A percentile compares a stretch with the other conserved stretches of the same genome.
Evolutionary conservation across 2,329 filamentous ascomycete genomes (phyloP).

Genomic region (Stachybotrys echinatus): DNA sequence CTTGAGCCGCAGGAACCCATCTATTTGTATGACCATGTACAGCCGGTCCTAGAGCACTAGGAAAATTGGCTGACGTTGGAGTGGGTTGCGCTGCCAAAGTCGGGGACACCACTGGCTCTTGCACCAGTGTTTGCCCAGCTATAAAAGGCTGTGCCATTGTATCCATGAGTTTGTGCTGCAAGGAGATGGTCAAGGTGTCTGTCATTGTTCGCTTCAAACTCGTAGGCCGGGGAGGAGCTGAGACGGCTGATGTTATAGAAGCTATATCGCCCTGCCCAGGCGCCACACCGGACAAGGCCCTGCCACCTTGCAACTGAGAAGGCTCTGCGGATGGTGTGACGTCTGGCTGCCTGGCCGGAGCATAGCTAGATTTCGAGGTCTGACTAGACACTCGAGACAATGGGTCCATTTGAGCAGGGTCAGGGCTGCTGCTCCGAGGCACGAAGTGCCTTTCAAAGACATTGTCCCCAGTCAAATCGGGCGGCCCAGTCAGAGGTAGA

Average conservation of each 20-base stretch:
- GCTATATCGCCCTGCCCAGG: not conserved
- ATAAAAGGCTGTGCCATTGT: slow-evolving; percentile 78
- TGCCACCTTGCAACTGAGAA: not conserved
- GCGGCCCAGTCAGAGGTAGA: slow-evolving; percentile 74
- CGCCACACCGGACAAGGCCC: not conserved
- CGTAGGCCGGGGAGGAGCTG: slow-evolving; percentile 52
- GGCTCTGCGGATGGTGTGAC: not conserved
- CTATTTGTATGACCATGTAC: slow-evolving; percentile 87
- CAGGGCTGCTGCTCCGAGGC: slow-evolving; percentile 46
- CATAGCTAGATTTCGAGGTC: slow-evolving; percentile 8
- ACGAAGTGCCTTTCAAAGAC: slow-evolving; percentile 81
- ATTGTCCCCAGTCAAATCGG: slow-evolving; percentile 67
- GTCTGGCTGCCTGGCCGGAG: slow-evolving; percentile 7
- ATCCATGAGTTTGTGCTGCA: slow-evolving; percentile 82
- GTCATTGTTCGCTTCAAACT: slow-evolving; percentile 83
- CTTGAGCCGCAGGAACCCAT: slow-evolving; percentile 87
- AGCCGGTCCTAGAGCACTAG: slow-evolving; percentile 46
- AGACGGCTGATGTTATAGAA: not conserved
- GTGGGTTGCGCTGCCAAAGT: slow-evolving; percentile 29
- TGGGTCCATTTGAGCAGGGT: slow-evolving; percentile 31
- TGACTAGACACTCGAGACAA: slow-evolving; percentile 11
- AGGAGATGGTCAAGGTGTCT: slow-evolving; percentile 66
- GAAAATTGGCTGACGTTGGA: slow-evolving; percentile 34
- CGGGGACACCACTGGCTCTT: slow-evolving; percentile 37
- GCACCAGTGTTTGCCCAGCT: slow-evolving; percentile 30